phyloP scores from a whole-genome alignment of 768 basidiomycete genomes.

The Tricholoma sp. region DNA sequence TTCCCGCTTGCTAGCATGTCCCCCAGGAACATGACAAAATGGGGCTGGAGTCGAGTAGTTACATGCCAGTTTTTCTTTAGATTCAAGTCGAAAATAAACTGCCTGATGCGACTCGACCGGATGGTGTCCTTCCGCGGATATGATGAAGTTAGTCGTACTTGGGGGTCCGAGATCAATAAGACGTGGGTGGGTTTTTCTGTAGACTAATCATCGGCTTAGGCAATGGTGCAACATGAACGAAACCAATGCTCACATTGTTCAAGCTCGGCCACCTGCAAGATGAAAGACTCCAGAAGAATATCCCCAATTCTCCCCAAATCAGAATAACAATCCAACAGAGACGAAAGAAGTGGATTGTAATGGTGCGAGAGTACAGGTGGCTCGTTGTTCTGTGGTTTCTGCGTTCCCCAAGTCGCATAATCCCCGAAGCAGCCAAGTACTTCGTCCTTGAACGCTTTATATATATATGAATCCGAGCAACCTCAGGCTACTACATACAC shows the following conservation, averaged over 20 bases:
- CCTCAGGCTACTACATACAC: not conserved
- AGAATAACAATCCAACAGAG: conserved; percentile 24
- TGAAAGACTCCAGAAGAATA: conserved; percentile 54
- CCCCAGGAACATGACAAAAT: conserved; percentile 70
- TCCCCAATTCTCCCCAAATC: conserved; percentile 61
- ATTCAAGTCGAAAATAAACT: conserved; percentile 50
- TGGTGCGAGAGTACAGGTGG: conserved; percentile 15
- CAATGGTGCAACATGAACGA: not conserved
- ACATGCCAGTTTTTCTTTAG: conserved; percentile 70
- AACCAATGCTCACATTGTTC: conserved; percentile 18
- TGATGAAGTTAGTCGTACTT: conserved; percentile 42
- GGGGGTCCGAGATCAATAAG: conserved; percentile 66
- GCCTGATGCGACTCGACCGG: conserved; percentile 36
- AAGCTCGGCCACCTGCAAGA: conserved; percentile 56
- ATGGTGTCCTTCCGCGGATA: conserved; percentile 31
- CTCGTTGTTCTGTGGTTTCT: conserved; percentile 10
- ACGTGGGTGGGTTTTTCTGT: conserved; percentile 43
- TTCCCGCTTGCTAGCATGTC: conserved; percentile 71
- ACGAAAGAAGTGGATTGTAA: conserved; percentile 16
- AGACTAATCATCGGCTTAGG: not conserved
- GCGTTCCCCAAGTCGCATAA: conserved; percentile 18
- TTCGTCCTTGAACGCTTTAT: not conserved
- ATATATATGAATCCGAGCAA: not conserved
- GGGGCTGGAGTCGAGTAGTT: conserved; percentile 48
- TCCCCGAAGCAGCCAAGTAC: not conserved